phyloP scores from a whole-genome alignment of 1,139 yeast species.

The Scheffersomyces stambukii region DNA sequence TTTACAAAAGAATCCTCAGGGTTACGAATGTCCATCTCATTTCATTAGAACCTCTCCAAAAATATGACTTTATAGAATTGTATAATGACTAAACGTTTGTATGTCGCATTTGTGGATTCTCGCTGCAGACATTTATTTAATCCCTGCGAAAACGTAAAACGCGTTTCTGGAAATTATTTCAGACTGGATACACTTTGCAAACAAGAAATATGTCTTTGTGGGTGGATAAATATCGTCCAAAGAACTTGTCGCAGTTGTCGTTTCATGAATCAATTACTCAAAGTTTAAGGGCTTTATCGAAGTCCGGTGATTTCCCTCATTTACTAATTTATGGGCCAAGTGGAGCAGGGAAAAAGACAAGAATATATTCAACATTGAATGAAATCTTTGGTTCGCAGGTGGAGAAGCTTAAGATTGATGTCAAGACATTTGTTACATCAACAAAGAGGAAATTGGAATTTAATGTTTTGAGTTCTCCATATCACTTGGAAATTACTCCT shows the following conservation, averaged over 20 bases:
- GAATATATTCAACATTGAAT: conserved; percentile 75
- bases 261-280: conserved; percentile 65
- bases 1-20: conserved; percentile 71
- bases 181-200: not conserved
- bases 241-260: conserved; percentile 54
- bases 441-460: conserved; percentile 76
- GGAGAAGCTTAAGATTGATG: conserved; percentile 82
- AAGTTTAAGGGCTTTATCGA: conserved; percentile 60
- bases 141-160: too few relatives aligned
- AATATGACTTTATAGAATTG: too few relatives aligned
- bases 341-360: conserved; percentile 95
- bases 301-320: conserved; percentile 90
- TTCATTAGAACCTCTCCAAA: conserved; percentile 49
- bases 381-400: conserved; percentile 82
- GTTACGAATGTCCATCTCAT: conserved; percentile 89
- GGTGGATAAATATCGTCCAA: conserved; percentile 94
- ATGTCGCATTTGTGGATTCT: too few relatives aligned
- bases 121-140: too few relatives aligned
- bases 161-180: too few relatives aligned
- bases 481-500: conserved; percentile 93
- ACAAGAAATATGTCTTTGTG: conserved; percentile 69
- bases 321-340: conserved; percentile 89
- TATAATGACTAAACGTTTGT: too few relatives aligned
- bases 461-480: conserved; percentile 84
- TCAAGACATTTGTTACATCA: conserved; percentile 74